Base-by-base conservation (phyloP, 345 rosid species). In the Hibiscus trionum region DNA sequence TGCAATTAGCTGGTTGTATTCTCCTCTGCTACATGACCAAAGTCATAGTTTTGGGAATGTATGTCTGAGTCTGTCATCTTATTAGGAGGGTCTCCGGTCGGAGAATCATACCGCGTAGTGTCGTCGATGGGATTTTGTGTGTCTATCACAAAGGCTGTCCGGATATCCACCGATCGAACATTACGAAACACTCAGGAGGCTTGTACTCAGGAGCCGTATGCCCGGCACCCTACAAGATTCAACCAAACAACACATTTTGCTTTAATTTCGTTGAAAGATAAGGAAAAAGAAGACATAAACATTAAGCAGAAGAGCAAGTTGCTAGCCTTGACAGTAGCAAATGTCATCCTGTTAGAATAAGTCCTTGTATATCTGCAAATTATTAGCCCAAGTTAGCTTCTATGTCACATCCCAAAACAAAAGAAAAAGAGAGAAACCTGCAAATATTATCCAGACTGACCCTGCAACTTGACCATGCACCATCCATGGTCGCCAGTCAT, bases 241-340 rank as follows among this genome's bases (percentile, higher is more conserved):
- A 47, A 46, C 71, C 39, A 58, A 73, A n/a, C 46, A 17, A 4
- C 63, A 56, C 37, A 70, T 7, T 70, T 59, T 4, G 7, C 12
- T 58, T 10, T 26, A 11, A 39, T 44, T 59, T 7, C 12, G 0
- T 10, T 19, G 31, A 11, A 11, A 26, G 62, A 50, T 1, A 24
- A 66, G 35, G 19, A 39, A 64, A n/a, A 5, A 21, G 5, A 50
- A 33, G 37, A 33, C 37, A 33, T 33, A 5, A 31, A 31, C 33
- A 31, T 31, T 31, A 31, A 4, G 17, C 14, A n/a, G 11, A 11
- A 35, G 46, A 69, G 39, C 5, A 1, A 29, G 2, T 4, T 21
- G 27, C 80, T 71, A 75, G 72, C 97, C 84, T 88, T 91, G 1
- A 89, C 70, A 4, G 93, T 91, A 24, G 93, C 91, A 66, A 83